These are phyloP conservation scores for Talaromyces adpressus DNA, from an alignment of 495 filamentous ascomycete species.

Conservation along the genomic window DNA sequence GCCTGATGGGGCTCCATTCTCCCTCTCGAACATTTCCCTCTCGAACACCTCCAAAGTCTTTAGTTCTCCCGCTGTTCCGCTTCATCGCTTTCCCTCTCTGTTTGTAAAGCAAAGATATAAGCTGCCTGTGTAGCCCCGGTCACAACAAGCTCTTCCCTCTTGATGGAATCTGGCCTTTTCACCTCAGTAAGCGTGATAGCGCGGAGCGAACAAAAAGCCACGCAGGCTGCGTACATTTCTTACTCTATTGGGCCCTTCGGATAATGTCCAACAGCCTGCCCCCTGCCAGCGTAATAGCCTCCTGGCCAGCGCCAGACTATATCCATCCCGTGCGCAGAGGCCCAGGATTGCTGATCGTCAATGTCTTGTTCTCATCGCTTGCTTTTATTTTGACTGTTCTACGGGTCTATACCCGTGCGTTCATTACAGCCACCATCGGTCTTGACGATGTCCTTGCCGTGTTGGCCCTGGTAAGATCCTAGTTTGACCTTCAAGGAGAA, in stretches of 20 bases:
- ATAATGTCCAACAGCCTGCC: conserved; percentile 17
- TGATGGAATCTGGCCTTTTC: background rate
- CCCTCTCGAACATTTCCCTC: background rate
- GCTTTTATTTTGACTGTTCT: conserved; percentile 33
- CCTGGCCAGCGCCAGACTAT: conserved; percentile 53
- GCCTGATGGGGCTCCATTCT: background rate
- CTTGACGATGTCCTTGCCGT: conserved; percentile 44
- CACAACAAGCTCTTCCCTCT: background rate
- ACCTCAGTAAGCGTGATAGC: background rate
- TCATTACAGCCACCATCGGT: conserved; percentile 32
- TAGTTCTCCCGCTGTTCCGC: background rate
- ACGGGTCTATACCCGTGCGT: conserved; percentile 42
- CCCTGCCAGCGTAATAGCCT: conserved; percentile 29
- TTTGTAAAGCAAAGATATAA: background rate
- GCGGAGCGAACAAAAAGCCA: background rate
- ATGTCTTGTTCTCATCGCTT: conserved; percentile 27
- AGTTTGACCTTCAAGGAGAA: background rate
- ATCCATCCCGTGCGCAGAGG: conserved; percentile 45
- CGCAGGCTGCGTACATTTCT: background rate
- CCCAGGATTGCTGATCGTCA: conserved; percentile 34
- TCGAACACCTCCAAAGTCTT: background rate
- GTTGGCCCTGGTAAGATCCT: conserved; percentile 12
- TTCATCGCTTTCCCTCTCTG: background rate
- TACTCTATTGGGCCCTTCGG: background rate
- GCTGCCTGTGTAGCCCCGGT: background rate